Base-by-base conservation (phyloP, 768 basidiomycete species). In the Collybiopsis luxurians region DNA sequence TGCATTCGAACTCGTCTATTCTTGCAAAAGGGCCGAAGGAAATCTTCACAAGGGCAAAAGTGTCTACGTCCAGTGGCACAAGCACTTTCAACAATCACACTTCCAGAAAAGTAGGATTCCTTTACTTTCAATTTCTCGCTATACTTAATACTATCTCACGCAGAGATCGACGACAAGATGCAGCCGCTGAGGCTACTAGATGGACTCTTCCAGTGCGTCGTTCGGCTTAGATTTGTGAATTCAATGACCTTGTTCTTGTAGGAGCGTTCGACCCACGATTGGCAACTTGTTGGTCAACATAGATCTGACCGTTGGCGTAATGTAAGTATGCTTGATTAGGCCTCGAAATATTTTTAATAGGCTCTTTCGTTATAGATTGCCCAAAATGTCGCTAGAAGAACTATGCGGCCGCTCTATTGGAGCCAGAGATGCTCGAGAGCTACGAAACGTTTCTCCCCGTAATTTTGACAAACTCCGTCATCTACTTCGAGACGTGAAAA, bases 151-250 rank as follows among this genome's bases (percentile, higher is more conserved):
- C 28, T 27, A 19, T 13, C 7, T 59, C 27, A 15, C 21, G 47
- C 15, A 23, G 24, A 31, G 13, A 47, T 28, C 24, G 46, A 46
- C 56, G n/a, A 27, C 0, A 40, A 31, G 2, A 67, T 70, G 28
- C 49, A 57, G 7, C 71, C 71, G 1, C 66, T 80, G 2, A 71
- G 76, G 31, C 46, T 80, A 1, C 70, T 77, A 63, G 73, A 71
- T 15, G 79, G 79, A 0, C 72, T 69, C 51, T 78, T 73, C 57
- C 79, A 80, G 79, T 79, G 50, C 10, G 28, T 12, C 23, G 27
- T 30, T 13, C 36, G 10, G 27, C 1, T 47, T 44, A 27, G 48
- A 47, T 60, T 36, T n/a, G 13, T 34, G 30, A 55, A 7, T 39
- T 79, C 75, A 9, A 9, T 54, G 2, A 26, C 13, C 13, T 10